Evolutionary conservation across 345 rosid species (phyloP).

Genomic region (Hibiscus trionum): DNA sequence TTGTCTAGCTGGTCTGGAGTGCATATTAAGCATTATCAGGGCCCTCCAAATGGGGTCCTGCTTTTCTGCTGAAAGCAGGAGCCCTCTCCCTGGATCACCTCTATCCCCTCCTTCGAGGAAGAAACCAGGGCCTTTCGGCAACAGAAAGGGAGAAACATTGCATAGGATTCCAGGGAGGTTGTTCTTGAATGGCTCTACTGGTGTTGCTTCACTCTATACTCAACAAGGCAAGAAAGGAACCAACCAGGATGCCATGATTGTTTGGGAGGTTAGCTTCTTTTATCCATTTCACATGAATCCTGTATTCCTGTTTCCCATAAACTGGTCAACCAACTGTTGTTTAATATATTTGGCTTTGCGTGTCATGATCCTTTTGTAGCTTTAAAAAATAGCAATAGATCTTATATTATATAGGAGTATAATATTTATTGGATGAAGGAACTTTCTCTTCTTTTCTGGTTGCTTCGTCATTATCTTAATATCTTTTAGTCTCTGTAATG

Average conservation of each 20-base stretch:
- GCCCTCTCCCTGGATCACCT: conserved; percentile 78
- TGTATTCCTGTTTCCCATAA: conserved; percentile 2
- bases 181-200: conserved; percentile 79
- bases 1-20: conserved; percentile 85
- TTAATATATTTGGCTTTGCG: neutral
- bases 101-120: conserved; percentile 58
- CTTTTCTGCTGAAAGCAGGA: conserved; percentile 88
- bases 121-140: conserved; percentile 44
- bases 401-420: neutral
- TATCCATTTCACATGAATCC: conserved; percentile 7
- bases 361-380: neutral
- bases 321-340: neutral
- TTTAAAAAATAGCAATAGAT: neutral
- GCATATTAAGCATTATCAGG: conserved; percentile 81
- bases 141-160: conserved; percentile 58
- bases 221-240: conserved; percentile 95
- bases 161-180: conserved; percentile 74
- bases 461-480: neutral
- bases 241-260: conserved; percentile 97
- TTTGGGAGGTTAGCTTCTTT: conserved; percentile 80
- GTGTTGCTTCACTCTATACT: conserved; percentile 70
- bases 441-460: conserved; percentile 4
- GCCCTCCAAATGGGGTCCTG: conserved; percentile 99
- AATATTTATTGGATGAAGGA: neutral
- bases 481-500: no score